phyloP scores from a whole-genome alignment of 345 rosid genomes.

The Arabidopsis suecica region DNA sequence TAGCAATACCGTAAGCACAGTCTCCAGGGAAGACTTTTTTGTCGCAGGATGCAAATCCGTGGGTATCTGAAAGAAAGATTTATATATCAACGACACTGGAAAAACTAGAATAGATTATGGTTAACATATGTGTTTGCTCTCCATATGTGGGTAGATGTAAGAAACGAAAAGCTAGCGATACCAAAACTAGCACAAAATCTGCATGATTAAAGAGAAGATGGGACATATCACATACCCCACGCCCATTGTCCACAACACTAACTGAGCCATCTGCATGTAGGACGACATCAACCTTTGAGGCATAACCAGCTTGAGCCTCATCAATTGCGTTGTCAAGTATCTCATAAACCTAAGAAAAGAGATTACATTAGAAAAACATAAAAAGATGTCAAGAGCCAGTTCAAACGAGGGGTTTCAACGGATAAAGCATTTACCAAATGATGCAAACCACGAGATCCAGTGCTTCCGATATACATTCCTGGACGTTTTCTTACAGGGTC shows the following conservation, averaged over 20 bases:
- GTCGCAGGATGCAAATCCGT: constrained; percentile 96
- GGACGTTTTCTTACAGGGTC: constrained; percentile 99
- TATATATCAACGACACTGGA: constrained; percentile 25
- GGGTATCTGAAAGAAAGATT: constrained; percentile 74
- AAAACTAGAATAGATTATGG: background rate
- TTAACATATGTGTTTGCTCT: constrained; percentile 5
- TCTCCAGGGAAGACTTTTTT: constrained; percentile 90
- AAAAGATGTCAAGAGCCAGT: background rate
- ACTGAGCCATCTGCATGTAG: constrained; percentile 81
- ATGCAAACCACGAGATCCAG: constrained; percentile 98
- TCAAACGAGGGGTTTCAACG: constrained; percentile 9
- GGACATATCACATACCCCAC: constrained; percentile 75
- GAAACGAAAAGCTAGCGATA: background rate
- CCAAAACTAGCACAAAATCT: background rate
- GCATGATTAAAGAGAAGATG: constrained; percentile 11
- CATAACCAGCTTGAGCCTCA: constrained; percentile 98
- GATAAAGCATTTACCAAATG: constrained; percentile 67
- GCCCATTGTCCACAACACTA: constrained; percentile 89
- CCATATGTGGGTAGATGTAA: constrained; percentile 2
- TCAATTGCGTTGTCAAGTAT: constrained; percentile 97
- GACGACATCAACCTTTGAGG: constrained; percentile 71
- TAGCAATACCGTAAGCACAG: constrained; percentile 87
- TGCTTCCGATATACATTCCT: constrained; percentile 98
- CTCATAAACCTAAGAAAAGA: constrained; percentile 78
- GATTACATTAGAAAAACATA: constrained; percentile 14